phyloP scores from a whole-genome alignment of 805 yeast species.

The Candida silvicultrix region DNA sequence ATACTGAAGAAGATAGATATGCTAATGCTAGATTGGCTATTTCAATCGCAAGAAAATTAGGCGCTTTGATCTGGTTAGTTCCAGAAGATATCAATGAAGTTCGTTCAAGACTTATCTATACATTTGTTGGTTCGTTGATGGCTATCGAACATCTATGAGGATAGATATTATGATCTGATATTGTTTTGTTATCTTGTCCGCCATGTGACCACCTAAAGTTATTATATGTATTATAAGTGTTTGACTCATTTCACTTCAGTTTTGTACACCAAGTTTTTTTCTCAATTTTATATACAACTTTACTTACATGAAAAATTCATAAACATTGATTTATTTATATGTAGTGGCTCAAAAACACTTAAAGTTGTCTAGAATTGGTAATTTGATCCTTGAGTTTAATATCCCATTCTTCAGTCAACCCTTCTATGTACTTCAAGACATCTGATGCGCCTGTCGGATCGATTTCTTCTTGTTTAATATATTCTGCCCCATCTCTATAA shows the following conservation, averaged over 20 bases:
- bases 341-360: background rate
- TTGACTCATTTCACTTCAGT: background rate
- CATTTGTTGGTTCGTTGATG: constrained; percentile 96
- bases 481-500: constrained; percentile 57
- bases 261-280: background rate
- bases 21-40: constrained; percentile 96
- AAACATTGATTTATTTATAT: background rate
- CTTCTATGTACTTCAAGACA: constrained; percentile 57
- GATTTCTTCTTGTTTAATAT: constrained; percentile 46
- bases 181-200: background rate
- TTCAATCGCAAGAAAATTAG: constrained; percentile 95
- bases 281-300: background rate
- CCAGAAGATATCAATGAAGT: constrained; percentile 99
- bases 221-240: background rate
- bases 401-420: constrained; percentile 64
- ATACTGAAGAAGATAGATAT: constrained; percentile 77
- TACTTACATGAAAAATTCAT: background rate
- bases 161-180: constrained; percentile 1
- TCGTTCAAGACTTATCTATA: constrained; percentile 85
- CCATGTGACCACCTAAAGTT: background rate
- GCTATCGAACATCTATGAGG: constrained; percentile 43
- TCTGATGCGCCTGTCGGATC: constrained; percentile 62
- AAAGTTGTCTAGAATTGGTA: constrained; percentile 24
- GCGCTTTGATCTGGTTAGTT: constrained; percentile 97
- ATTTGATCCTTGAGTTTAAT: constrained; percentile 69